Percentiles rank a stretch among this genome's conserved stretches.
Evolutionary conservation across 225 moss, liverwort and hornwort species (phyloP).

Genomic region (Ulota crispa): DNA sequence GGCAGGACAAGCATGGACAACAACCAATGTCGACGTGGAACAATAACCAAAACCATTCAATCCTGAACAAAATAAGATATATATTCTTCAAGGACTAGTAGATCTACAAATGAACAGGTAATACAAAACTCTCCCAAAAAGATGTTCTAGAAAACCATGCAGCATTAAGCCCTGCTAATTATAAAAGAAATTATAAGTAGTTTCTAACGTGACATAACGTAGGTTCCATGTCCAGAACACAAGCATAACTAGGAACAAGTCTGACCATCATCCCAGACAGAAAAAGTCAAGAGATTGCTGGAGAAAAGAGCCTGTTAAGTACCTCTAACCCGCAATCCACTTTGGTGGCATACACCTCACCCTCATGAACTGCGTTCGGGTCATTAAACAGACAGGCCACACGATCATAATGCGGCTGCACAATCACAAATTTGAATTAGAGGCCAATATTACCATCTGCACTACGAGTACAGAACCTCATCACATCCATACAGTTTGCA

Average conservation of each 20-base stretch:
- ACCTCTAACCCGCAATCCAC: slow-evolving; percentile 87
- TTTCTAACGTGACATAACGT: no score
- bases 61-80: not conserved
- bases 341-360: slow-evolving; percentile 67
- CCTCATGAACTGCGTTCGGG: slow-evolving; percentile 69
- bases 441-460: not conserved
- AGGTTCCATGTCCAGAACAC: not conserved
- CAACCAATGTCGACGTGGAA: not conserved
- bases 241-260: not conserved
- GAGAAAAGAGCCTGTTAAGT: slow-evolving; percentile 3
- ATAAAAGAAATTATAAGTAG: no score
- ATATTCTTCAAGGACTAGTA: not conserved
- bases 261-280: not conserved
- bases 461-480: not conserved
- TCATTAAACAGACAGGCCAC: slow-evolving; percentile 78
- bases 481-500: not conserved
- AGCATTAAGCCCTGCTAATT: no score
- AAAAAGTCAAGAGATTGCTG: not conserved
- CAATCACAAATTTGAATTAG: slow-evolving; percentile 8
- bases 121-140: no score
- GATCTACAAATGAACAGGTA: not conserved
- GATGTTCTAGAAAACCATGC: no score
- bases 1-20: slow-evolving; percentile 13
- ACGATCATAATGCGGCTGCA: slow-evolving; percentile 80
- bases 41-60: not conserved